Base-by-base conservation (phyloP, 495 filamentous ascomycete species). In the Pyrenula massariospora region DNA sequence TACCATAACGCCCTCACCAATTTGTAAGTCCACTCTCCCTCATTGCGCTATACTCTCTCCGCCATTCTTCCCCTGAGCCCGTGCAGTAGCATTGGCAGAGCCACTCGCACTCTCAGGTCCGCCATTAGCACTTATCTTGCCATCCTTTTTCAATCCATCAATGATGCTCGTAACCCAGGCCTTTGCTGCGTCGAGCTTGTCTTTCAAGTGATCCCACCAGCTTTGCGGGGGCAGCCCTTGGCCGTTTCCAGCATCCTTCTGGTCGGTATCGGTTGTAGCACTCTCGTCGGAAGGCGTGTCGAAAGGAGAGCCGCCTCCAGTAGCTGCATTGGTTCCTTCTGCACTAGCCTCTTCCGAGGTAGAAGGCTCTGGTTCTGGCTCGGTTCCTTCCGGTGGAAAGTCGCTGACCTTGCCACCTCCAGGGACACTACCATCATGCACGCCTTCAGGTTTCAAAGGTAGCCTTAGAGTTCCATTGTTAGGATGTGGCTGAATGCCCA, bases 401-500 rank as follows among this genome's bases (percentile, higher is more conserved):
- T 42, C 31, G n/a, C n/a, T 52, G 50, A 52, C 50, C 50, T 52
- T 20, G 19, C 50, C 22, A 20, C 22, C n/a, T 20, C 22, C 50
- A 5, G 50, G n/a, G 8, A 52, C 10, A 48, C 19, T 11, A 57
- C 84, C 80, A 0, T 78, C 80, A 65, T 92, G 87, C 8, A 86
- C 68, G 0, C 86, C 89, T 2, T 84, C 65, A 2, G 88, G 75
- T 62, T 80, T 79, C 22, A 96, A 67, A 12, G 88, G 88, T 0
- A 95, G 78, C 20, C 87, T 83, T 20, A 96, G 65, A 0, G 91
- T 96, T n/a, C 91, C 91, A 64, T 95, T 95, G 64, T 91, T 93
- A 0, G 87, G 77, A 23, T 73, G 76, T 0, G 85, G 84, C 5
- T 65, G 60, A 53, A 96, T 71, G 3, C 83, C 84, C 25, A 96